Percentiles rank a stretch among this genome's conserved stretches.
phyloP scores from a whole-genome alignment of 129 eudicot genomes.

The Oenanthe sinensis region DNA sequence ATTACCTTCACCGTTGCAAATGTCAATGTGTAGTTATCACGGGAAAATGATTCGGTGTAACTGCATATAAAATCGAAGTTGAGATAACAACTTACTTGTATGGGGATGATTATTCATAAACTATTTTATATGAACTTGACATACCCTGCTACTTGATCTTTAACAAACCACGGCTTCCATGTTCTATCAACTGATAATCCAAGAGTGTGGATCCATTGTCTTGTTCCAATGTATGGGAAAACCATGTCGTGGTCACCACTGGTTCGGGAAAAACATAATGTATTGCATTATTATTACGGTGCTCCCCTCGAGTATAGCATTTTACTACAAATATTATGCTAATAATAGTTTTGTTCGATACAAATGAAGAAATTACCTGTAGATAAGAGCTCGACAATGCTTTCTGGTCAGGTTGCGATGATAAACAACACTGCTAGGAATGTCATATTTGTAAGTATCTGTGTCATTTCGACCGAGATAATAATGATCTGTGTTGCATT shows the following conservation, averaged over 20 bases:
- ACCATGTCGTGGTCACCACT: conserved; percentile 43
- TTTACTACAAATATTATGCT: not conserved
- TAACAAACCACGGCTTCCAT: conserved; percentile 33
- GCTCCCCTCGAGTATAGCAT: not conserved
- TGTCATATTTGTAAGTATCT: not conserved
- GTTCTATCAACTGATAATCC: conserved; percentile 6
- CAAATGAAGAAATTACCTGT: not conserved
- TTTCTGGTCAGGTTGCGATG: conserved; percentile 6
- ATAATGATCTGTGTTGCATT: conserved; percentile 2
- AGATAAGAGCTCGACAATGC: not conserved
- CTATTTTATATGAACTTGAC: not conserved
- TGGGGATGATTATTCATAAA: not conserved
- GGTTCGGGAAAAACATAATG: not conserved
- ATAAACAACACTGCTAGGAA: not conserved
- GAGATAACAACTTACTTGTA: not conserved
- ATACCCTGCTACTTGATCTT: conserved; percentile 32
- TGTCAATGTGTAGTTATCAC: conserved; percentile 7
- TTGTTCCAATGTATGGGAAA: conserved; percentile 19
- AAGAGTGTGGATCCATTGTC: conserved; percentile 19
- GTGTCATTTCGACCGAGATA: not conserved
- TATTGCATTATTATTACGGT: not conserved
- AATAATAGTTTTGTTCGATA: not conserved
- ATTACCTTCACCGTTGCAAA: conserved; percentile 32
- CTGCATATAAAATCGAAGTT: conserved; percentile 1
- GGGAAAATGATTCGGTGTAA: conserved; percentile 6